Evolutionary conservation across 1,139 yeast species (phyloP), one percentile per base, ranked within the genome.

Genomic region (Eremothecium gossypii): DNA sequence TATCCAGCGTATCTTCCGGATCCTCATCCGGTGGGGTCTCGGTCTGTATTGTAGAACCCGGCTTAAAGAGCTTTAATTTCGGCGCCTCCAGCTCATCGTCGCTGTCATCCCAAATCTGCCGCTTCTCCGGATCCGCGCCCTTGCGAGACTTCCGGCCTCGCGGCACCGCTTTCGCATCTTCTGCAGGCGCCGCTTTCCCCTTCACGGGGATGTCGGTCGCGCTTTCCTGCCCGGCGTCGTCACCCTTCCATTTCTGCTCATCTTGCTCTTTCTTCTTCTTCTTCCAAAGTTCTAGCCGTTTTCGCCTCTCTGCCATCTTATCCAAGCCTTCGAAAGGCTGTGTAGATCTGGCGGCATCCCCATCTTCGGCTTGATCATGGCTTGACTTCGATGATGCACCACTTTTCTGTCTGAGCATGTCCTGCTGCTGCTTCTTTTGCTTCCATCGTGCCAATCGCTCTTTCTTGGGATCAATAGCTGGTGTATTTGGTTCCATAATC

Each of bases 361-460:
- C 23, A 27, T 17, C 10, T 41, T 30, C 35, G 47, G 43, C 40
- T 56, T 54, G 35, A 49, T 52, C 27, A 53, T 51, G 10, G 56
- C 56, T 48, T 58, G 61, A 49, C 55, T 55, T 40, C 45, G 49
- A 51, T 63, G 65, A 69, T 69, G 64, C 42, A 62, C 66, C 30
- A 65, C 47, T 34, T 58, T 56, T 27, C 20, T 23, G 12, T 36
- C 13, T 31, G n/a, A 28, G 17, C 11, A 11, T n/a, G 27, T 28
- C 33, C 20, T 27, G 39, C 31, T 57, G 60, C 27, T 57, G 60
- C 49, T 67, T 70, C 51, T 66, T 69, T 54, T 57, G 59, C 53
- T 68, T 69, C 73, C 73, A 68, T 1, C 66, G 70, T 31, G 64
- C 68, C 4, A 68, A 47, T 47, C 62, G 66, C 46, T 57, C 58